Conservation (phyloP, 148 eudicot genomes). For the Rhododendron mucronatum region DNA sequence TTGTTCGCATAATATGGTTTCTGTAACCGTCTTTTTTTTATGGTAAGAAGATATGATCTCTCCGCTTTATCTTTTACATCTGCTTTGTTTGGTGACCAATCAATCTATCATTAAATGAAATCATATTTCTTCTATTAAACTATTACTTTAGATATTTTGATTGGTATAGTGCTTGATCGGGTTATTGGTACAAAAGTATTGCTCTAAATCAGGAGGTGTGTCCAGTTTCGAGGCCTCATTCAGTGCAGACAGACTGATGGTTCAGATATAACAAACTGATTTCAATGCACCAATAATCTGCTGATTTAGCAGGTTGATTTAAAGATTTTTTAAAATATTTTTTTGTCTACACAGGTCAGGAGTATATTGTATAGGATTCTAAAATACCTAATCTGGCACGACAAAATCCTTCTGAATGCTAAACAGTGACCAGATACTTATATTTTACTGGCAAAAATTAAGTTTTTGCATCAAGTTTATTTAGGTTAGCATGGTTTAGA, state of each 20-base stretch:
- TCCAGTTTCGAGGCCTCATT: not conserved
- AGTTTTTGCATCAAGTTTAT: not conserved
- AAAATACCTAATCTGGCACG: not conserved
- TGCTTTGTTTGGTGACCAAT: not conserved
- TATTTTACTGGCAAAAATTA: not conserved
- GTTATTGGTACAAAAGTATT: not conserved
- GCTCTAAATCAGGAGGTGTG: constrained; percentile 6
- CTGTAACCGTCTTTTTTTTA: not conserved
- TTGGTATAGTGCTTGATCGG: constrained; percentile 3
- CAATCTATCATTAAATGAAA: not conserved
- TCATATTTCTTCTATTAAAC: not conserved
- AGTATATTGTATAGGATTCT: not conserved
- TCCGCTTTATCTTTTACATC: not conserved
- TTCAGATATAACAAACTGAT: constrained; percentile 2
- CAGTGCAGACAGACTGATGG: not conserved
- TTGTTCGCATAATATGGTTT: constrained; percentile 1
- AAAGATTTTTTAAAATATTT: not conserved
- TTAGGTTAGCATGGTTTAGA: not conserved
- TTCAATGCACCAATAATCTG: constrained; percentile 1
- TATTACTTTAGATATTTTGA: not conserved
- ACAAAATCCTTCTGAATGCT: not conserved
- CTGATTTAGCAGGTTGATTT: constrained; percentile 1
- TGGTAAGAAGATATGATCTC: constrained; percentile 12
- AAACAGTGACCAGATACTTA: not conserved
- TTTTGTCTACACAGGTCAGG: not conserved